Base-by-base conservation (phyloP, 768 basidiomycete species). In the Dioszegia aurantiaca region DNA sequence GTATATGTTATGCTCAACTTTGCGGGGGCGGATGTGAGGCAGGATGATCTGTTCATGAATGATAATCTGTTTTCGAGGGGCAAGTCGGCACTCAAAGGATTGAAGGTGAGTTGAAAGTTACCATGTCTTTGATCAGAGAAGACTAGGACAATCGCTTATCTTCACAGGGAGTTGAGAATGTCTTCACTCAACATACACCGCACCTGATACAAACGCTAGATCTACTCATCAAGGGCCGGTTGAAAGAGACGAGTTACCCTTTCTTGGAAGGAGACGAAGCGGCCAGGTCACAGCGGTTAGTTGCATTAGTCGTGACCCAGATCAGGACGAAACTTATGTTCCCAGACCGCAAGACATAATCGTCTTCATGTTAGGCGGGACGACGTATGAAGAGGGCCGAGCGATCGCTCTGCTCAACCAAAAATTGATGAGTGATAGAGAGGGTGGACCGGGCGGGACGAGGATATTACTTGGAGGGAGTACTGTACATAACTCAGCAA, bases 131-230 rank as follows among this genome's bases (percentile, higher is more conserved):
- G n/a, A 14, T 3, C 21, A 27, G 2, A 37, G 5, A 31, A 16
- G 23, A 26, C 23, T n/a, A n/a, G n/a, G n/a, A n/a, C n/a, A n/a
- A 24, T 11, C 26, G 40, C 30, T 62, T 28, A 58, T 41, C 0
- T 6, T 33, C 2, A 21, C 55, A 93, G 90, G 95, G 95, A 2
- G 94, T 98, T 3, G 95, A 99, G 78, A 99, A 99, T 69, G 93
- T 98, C 16, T 99, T 97, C 74, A 99, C 91, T 56, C 95, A 98
- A 67, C 95, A 98, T 68, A 86, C 85, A 16, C 95, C 95, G 6
- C 92, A 93, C 76, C 80, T 99, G 4, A 86, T 88, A 1, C 87
- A 95, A 70, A 98, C 94, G 2, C 78, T 98, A 16, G 95, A 99
- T 68, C 83, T 88, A 52, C 78, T 99, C 3, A 83, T 93, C 69